Conservation (phyloP, 352 stramenopile genomes). For the Pythium brassicae region DNA sequence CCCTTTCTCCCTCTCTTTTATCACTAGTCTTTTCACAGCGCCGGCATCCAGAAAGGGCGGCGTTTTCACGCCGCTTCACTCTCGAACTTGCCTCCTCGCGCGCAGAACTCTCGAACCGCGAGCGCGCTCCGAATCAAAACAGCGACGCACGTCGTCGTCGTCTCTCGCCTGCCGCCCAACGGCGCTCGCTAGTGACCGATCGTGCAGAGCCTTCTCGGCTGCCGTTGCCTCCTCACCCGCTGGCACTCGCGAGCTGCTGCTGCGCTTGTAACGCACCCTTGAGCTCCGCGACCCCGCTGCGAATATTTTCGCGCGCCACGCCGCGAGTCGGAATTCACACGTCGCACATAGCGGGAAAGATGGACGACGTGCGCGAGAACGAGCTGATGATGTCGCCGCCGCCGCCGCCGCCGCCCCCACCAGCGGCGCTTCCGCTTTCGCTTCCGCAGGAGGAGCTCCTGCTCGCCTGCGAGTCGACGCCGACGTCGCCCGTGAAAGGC, state of each 20-base stretch:
- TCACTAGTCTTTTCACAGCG: background rate
- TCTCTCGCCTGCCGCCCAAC: too few relatives aligned
- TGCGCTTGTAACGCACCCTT: too few relatives aligned
- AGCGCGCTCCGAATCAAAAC: too few relatives aligned
- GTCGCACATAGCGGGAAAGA: background rate
- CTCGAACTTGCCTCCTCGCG: conserved; percentile 8
- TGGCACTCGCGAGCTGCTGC: too few relatives aligned
- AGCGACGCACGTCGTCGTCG: too few relatives aligned
- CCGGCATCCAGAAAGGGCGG: background rate
- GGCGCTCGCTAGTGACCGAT: background rate
- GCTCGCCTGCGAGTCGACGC: conserved; percentile 8
- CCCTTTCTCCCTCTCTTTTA: conserved; percentile 2
- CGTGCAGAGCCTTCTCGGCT: background rate
- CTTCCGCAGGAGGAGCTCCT: background rate
- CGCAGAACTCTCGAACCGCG: conserved; percentile 6
- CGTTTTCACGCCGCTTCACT: conserved; percentile 13
- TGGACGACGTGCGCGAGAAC: conserved; percentile 4
- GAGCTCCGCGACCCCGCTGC: too few relatives aligned
- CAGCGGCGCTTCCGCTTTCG: background rate
- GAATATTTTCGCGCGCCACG: too few relatives aligned
- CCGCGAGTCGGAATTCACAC: too few relatives aligned
- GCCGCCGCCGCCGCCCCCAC: background rate
- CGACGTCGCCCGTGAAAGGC: conserved; percentile 13
- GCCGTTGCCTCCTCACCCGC: too few relatives aligned
- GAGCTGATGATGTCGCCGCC: background rate